Evolutionary conservation across 108 stramenopile genomes (phyloP), one percentile per base, ranked within the genome.

Genomic region (Cyclostephanos tholiformis): DNA sequence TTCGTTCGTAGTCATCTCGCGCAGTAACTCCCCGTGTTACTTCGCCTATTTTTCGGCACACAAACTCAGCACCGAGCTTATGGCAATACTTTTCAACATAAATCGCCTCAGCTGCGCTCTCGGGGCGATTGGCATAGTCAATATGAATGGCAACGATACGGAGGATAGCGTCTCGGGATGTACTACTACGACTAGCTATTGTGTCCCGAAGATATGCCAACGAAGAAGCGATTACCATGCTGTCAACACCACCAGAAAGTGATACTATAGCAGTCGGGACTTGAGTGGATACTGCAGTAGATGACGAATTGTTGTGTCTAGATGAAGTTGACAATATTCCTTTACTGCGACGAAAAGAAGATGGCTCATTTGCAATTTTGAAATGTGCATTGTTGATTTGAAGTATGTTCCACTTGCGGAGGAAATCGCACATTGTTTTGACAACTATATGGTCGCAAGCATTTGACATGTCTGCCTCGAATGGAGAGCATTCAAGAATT

Each of bases 221-320:
- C 26, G 86, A 89, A 43, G 84, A 75, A 44, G 93, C 90, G 77
- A 99, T 97, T 8, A 97, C 98, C 98, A 99, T 99, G 78, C 91
- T 93, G 75, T 99, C 98, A n/a, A 99, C 98, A 39, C 98, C 98
- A 30, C 98, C 98, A 25, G 95, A 96, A 20, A 99, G 88, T 13
- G 96, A 97, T 2, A 97, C 90, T 65, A 95, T 89, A 27, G 86
- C 66, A 22, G 84, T 78, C 8, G 68, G 76, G 25, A 58, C 46
- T 20, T 53, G 29, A 62, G 0, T 38, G 32, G 43, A 16, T 35
- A 23, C 39, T 57, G 26, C 27, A 29, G 11, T 57, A 23, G 52
- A 20, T 52, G 52, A 52, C 23, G 52, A 4, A 52, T 25, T 26
- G 23, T 57, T 23, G 56, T 29, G 26, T 0, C 3, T 25, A 13